Evolutionary conservation across 2,329 filamentous ascomycete genomes (phyloP).

Genomic region (Moelleriella libera): DNA sequence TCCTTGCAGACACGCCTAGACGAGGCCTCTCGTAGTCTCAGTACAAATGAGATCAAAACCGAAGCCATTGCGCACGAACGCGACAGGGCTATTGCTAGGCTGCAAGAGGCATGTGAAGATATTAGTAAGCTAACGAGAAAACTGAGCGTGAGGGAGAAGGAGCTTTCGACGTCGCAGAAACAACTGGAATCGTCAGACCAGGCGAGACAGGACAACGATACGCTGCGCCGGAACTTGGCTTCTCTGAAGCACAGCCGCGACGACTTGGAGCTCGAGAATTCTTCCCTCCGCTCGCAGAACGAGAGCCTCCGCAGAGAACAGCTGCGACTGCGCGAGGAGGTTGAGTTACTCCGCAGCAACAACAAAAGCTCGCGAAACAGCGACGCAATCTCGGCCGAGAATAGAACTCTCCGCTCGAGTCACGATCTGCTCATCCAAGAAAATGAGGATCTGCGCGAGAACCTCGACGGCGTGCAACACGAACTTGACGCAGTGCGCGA

Average conservation of each 20-base stretch:
- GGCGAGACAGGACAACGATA: conserved; percentile 22
- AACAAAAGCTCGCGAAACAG: conserved; percentile 25
- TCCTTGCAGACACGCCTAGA: conserved; percentile 48
- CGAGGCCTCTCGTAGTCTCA: conserved; percentile 46
- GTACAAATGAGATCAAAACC: conserved; percentile 47
- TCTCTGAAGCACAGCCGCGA: conserved; percentile 23
- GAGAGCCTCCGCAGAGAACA: conserved; percentile 21
- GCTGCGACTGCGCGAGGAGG: conserved; percentile 22
- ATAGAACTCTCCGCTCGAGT: conserved; percentile 27
- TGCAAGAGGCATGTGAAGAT: conserved; percentile 45
- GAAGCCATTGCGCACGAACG: conserved; percentile 49
- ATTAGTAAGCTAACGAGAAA: conserved; percentile 34
- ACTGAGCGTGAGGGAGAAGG: conserved; percentile 24
- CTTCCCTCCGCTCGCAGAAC: conserved; percentile 25
- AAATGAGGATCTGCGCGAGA: conserved; percentile 28
- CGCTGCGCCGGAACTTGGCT: conserved; percentile 25
- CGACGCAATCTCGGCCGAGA: conserved; percentile 27
- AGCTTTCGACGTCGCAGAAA: conserved; percentile 26
- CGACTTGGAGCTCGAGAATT: conserved; percentile 24
- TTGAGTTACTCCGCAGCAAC: conserved; percentile 25
- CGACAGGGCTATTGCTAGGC: conserved; percentile 48
- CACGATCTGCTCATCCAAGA: conserved; percentile 26
- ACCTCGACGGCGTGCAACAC: conserved; percentile 22
- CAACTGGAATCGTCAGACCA: conserved; percentile 26
- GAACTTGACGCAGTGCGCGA: conserved; percentile 26